These are phyloP conservation scores for Neurospora sp. DNA, from an alignment of 495 filamentous ascomycete species.

Conservation along the genomic window DNA sequence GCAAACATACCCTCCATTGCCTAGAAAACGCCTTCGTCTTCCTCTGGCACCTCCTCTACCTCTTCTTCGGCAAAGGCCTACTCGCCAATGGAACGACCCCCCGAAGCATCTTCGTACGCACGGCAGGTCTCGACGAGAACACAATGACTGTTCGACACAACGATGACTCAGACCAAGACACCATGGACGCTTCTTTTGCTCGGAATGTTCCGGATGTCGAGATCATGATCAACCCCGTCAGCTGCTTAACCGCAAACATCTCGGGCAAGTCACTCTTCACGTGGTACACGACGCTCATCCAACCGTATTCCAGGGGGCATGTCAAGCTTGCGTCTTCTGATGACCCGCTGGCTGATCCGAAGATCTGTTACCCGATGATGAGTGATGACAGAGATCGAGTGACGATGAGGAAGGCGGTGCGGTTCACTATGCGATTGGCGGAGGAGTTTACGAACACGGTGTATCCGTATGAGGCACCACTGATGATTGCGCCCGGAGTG, in stretches of 20 bases:
- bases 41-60: slow-evolving; percentile 13
- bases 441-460: slow-evolving; percentile 10
- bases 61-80: slow-evolving; percentile 13
- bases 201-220: slow-evolving; percentile 18
- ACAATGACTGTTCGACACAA: slow-evolving; percentile 5
- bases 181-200: slow-evolving; percentile 8
- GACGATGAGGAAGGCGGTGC: slow-evolving; percentile 6
- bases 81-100: slow-evolving; percentile 4
- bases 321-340: slow-evolving; percentile 23
- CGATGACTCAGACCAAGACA: neutral
- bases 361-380: slow-evolving; percentile 16
- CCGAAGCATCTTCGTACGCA: slow-evolving; percentile 12
- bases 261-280: slow-evolving; percentile 3
- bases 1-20: slow-evolving; percentile 13
- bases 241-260: neutral
- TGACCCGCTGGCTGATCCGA: slow-evolving; percentile 20
- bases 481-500: slow-evolving; percentile 13
- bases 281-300: slow-evolving; percentile 14
- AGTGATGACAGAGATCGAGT: slow-evolving; percentile 9
- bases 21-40: slow-evolving; percentile 2
- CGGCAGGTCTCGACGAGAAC: slow-evolving; percentile 9
- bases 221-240: slow-evolving; percentile 17
- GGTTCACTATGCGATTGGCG: slow-evolving; percentile 18
- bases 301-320: slow-evolving; percentile 27
- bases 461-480: slow-evolving; percentile 11